A percentile compares a stretch with the other conserved stretches of the same genome.
Evolutionary conservation across 768 basidiomycete genomes (phyloP).

Genomic region (Amanita thiersii): DNA sequence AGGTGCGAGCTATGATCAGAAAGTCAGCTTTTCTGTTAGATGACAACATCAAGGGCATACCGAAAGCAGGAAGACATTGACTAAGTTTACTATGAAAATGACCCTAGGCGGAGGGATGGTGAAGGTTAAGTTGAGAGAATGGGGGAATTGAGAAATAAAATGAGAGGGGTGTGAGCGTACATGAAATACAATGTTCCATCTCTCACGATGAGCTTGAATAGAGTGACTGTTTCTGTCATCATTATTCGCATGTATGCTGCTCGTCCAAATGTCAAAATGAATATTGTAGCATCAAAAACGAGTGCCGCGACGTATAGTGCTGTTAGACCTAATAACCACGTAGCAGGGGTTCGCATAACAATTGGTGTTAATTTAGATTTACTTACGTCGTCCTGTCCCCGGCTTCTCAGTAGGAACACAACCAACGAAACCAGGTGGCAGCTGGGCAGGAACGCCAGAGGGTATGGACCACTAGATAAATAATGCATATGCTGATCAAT

Average conservation of each 20-base stretch:
- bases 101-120: neutral
- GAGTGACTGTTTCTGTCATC: neutral
- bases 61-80: conserved; percentile 4
- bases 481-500: neutral
- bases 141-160: neutral
- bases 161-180: neutral
- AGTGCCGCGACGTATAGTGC: neutral
- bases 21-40: no score
- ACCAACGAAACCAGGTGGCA: neutral
- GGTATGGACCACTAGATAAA: neutral
- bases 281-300: neutral
- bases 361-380: neutral
- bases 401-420: neutral
- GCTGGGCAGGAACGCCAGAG: no score
- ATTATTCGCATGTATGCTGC: neutral
- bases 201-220: conserved; percentile 1
- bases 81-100: conserved; percentile 3
- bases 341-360: neutral
- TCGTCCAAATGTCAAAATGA: neutral
- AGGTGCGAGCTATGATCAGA: neutral
- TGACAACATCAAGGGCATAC: neutral
- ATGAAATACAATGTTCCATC: conserved; percentile 6
- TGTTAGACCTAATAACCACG: neutral
- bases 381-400: neutral
- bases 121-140: neutral